Base-by-base conservation (phyloP, 306 rosid genomes). In the Urtica urens region DNA sequence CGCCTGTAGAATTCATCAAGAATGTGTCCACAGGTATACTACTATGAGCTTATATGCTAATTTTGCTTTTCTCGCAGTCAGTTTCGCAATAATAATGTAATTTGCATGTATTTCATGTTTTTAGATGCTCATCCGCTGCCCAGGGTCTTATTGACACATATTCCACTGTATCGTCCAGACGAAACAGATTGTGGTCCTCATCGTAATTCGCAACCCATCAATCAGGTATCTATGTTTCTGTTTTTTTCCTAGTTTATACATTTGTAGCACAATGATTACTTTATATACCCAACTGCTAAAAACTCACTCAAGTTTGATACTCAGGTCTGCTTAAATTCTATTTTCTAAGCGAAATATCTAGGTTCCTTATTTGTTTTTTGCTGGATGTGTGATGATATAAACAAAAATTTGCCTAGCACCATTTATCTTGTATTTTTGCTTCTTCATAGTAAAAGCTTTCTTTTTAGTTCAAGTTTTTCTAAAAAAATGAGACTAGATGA, bases 131-230 rank as follows among this genome's bases (percentile, higher is more conserved):
- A 62, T 38, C 46, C 51, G 24, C 63, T 53, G 65, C 81, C 81
- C 20, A 82, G 79, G 83, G 86, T 86, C 50, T 65, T 86, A 46
- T 60, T 86, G 69, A 72, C 83, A 19, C 96, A 86, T 61, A 82
- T 82, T 68, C 96, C 93, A 34, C 65, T 82, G 66, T 77, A 74
- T 61, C 81, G 90, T 51, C 72, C 1, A 18, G 86, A 86, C 60
- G 30, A 55, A 51, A 82, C 78, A 9, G 31, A 54, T 50, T 86
- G 93, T 70, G 93, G 93, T 43, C 79, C 76, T 53, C 58, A 69
- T 46, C 88, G 95, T 12, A 67, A 73, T 27, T 71, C 93, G 44
- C 49, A 65, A 48, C 45, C 67, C 51, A 62, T 86, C 75, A 81
- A 81, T 63, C 96, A 86, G 96, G 96, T 86, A 64, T 34, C 29